Evolutionary conservation across 192 early-diverging fungal species (phyloP).

Genomic region (Coemansia asiatica): DNA sequence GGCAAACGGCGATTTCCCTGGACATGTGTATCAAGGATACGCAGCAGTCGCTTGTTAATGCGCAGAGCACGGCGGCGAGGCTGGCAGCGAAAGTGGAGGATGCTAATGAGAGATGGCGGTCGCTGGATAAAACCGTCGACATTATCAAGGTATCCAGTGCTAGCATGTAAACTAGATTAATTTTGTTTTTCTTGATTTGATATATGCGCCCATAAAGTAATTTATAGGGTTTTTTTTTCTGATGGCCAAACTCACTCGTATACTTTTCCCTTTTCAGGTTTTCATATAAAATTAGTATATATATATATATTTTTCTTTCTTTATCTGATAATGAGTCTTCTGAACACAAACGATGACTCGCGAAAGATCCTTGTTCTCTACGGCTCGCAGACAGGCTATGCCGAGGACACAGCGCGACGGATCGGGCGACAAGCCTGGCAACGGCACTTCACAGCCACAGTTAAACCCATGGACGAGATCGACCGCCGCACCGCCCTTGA

Average conservation of each 20-base stretch:
- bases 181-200: too few species aligned
- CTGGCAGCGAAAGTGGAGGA: conserved; percentile 27
- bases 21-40: conserved; percentile 36
- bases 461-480: conserved; percentile 78
- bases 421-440: conserved; percentile 77
- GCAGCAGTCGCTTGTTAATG: conserved; percentile 33
- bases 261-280: too few species aligned
- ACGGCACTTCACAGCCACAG: conserved; percentile 63
- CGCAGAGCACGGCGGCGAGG: conserved; percentile 13
- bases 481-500: conserved; percentile 55
- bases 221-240: too few species aligned
- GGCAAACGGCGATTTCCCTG: conserved; percentile 32
- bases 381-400: conserved; percentile 91
- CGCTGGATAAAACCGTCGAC: conserved; percentile 43
- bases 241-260: too few species aligned
- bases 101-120: conserved; percentile 34
- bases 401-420: conserved; percentile 85
- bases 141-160: conserved; percentile 41
- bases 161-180: conserved; percentile 21
- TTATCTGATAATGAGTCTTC: conserved; percentile 3
- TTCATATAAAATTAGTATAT: background rate
- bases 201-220: too few species aligned
- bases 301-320: conserved; percentile 1
- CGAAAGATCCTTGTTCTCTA: conserved; percentile 74
- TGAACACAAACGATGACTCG: background rate